Evolutionary conservation across 257 asterid genomes (phyloP).

Genomic region (Lycium barbarum): DNA sequence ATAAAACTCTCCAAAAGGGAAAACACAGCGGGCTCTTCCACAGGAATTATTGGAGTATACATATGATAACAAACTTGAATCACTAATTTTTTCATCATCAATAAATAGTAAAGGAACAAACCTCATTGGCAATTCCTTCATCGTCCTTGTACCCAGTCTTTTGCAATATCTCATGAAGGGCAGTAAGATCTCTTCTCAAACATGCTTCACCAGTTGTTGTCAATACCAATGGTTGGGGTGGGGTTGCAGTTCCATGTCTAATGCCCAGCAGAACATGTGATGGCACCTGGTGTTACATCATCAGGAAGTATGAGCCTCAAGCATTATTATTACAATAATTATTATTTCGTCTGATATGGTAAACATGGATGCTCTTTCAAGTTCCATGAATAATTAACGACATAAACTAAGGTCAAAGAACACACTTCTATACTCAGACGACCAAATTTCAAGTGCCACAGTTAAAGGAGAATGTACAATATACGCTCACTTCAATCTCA

Average conservation of each 20-base stretch:
- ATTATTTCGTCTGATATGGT: constrained; percentile 5
- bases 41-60: not conserved
- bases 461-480: not conserved
- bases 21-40: not conserved
- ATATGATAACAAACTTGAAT: constrained; percentile 4
- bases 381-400: not conserved
- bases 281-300: constrained; percentile 56
- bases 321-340: not conserved
- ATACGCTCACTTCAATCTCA: not conserved
- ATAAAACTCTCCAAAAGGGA: not conserved
- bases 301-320: not conserved
- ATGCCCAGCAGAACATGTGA: constrained; percentile 62
- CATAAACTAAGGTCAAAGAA: not conserved
- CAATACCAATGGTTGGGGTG: constrained; percentile 46
- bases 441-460: constrained; percentile 1
- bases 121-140: constrained; percentile 93
- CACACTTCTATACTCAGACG: not conserved
- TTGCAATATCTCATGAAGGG: constrained; percentile 79
- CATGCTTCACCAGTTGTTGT: constrained; percentile 82
- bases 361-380: not conserved
- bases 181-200: constrained; percentile 84
- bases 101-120: constrained; percentile 27
- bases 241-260: constrained; percentile 45
- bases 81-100: not conserved
- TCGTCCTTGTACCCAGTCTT: constrained; percentile 83